These are phyloP conservation scores for Brassica juncea DNA, from an alignment of 345 rosid genomes.

Conservation along the genomic window DNA sequence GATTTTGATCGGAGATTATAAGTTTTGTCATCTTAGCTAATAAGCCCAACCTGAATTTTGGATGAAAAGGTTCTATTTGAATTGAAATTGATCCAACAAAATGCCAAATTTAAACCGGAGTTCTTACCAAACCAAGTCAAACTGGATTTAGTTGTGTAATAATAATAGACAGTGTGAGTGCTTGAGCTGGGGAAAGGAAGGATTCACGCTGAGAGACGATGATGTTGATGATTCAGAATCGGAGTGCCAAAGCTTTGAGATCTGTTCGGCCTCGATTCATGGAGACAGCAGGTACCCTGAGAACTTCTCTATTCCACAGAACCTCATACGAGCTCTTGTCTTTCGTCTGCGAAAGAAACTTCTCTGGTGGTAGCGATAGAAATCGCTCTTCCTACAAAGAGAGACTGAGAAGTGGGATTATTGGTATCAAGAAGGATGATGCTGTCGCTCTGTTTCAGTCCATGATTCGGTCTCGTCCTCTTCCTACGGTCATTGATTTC, in stretches of 20 bases:
- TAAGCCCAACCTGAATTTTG: no score
- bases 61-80: no score
- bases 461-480: background rate
- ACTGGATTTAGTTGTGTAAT: no score
- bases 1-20: background rate
- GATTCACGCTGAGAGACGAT: background rate
- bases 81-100: background rate
- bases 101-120: no score
- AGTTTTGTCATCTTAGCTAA: background rate
- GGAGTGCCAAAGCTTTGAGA: background rate
- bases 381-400: background rate
- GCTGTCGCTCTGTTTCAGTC: background rate
- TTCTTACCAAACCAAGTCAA: no score
- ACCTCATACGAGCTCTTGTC: background rate
- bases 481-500: background rate
- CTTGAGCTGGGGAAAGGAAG: background rate
- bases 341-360: background rate
- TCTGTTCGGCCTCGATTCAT: background rate
- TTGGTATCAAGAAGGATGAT: background rate
- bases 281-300: background rate
- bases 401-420: background rate
- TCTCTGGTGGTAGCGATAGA: background rate
- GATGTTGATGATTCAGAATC: background rate
- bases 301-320: background rate
- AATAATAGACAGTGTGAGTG: background rate